Base-by-base conservation (phyloP, 306 rosid genomes). In the Trifolium subterraneum region DNA sequence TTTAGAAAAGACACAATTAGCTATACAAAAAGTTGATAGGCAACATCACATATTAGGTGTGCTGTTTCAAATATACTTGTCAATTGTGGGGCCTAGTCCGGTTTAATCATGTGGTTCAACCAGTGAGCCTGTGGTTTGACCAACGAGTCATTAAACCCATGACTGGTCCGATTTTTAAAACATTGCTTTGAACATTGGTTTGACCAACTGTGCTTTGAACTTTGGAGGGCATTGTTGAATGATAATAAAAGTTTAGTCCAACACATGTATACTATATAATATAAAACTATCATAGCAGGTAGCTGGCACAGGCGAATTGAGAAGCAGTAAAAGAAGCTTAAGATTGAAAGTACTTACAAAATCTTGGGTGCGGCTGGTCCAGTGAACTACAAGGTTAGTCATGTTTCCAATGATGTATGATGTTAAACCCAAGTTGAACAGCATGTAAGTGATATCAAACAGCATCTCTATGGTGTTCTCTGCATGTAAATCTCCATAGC, bases 391-490 rank as follows among this genome's bases (percentile, higher is more conserved):
- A 15, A 93, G 79, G 83, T 93, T 93, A 13, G 98, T 93, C 93
- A 93, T 93, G 89, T 93, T 93, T 4, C 98, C 98, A 36, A 93
- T 93, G 85, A 93, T 84, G 82, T 93, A 93, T 64, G 98, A 74
- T 12, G 93, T 90, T 82, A 93, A 80, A 19, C 98, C 98, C 84
- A 93, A 77, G 80, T 89, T 90, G 86, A 93, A 93, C 10, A 93
- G 78, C 97, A 93, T 93, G 84, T 88, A 93, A 33, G 86, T 78
- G 75, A 92, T 88, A 60, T 83, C 91, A 64, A 92, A 92, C 23
- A 92, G 39, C 96, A 92, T 92, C 81, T 92, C 98, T 66, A 84
- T 66, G 3, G 96, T 76, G 85, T 92, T 92, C 76, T 85, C 91
- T n/a, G 98, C 90, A 61, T 92, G 98, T 54, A 92, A 78, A 60